These are phyloP conservation scores for Aphanomyces stellatus DNA, from an alignment of 352 stramenopile genomes.

Conservation along the genomic window DNA sequence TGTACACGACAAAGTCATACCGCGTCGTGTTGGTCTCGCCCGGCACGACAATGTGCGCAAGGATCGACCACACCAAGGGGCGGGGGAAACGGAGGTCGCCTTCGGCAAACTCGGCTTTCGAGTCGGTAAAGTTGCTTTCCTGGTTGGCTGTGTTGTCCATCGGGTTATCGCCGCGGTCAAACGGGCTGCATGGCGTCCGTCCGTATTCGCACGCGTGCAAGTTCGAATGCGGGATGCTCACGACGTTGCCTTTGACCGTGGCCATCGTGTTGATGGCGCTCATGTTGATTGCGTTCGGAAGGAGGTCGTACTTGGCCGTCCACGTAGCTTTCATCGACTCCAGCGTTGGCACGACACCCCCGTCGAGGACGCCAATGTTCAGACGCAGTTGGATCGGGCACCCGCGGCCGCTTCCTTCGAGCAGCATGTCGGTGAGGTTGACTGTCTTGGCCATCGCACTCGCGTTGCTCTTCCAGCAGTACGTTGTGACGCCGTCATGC, in stretches of 20 bases:
- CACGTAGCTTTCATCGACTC: not conserved
- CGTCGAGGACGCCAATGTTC: not conserved
- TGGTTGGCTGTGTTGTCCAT: conserved; percentile 6
- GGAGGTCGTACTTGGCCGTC: not conserved
- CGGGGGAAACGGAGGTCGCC: not conserved
- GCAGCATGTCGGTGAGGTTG: not conserved
- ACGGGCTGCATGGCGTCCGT: not conserved
- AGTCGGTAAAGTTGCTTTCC: not conserved
- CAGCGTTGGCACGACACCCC: not conserved
- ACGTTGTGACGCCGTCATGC: conserved; percentile 3
- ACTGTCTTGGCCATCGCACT: not conserved
- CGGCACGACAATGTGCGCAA: not conserved
- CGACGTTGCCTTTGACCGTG: not conserved
- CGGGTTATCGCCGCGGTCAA: not conserved
- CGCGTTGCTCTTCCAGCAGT: not conserved
- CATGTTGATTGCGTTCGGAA: not conserved
- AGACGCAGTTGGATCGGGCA: conserved; percentile 2
- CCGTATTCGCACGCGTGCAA: conserved; percentile 3
- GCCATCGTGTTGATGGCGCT: not conserved
- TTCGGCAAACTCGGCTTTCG: not conserved
- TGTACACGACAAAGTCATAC: conserved; percentile 10
- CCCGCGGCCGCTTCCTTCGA: not conserved
- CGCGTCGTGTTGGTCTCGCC: not conserved
- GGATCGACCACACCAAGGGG: not conserved
- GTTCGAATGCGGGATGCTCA: not conserved